A percentile compares a stretch with the other conserved stretches of the same genome.
phyloP scores from a whole-genome alignment of 1,284 basidiomycete genomes.

The Ganoderma boninense region DNA sequence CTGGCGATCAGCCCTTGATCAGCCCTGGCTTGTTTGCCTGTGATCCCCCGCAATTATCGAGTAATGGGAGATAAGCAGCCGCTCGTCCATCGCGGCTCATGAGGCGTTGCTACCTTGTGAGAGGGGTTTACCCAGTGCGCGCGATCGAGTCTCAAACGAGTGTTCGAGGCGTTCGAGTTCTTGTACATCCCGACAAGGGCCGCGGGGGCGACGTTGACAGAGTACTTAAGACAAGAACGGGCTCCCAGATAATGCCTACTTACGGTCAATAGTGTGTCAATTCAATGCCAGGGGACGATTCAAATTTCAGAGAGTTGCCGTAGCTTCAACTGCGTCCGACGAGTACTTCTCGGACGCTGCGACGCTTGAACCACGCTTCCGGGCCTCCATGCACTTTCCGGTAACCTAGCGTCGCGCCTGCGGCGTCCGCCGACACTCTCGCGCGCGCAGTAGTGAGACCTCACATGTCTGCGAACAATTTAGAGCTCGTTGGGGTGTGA shows the following conservation, averaged over 20 bases:
- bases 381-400: slow-evolving; percentile 30
- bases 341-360: background rate
- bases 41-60: slow-evolving; percentile 1
- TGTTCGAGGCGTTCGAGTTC: background rate
- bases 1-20: background rate
- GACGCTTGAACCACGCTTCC: slow-evolving; percentile 9
- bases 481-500: background rate
- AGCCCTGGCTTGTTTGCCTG: background rate
- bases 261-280: background rate
- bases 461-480: background rate
- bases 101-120: background rate
- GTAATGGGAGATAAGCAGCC: background rate
- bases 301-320: background rate
- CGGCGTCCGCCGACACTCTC: slow-evolving; percentile 7
- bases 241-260: background rate
- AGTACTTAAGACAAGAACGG: background rate
- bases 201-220: background rate
- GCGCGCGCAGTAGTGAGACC: background rate
- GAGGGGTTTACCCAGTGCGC: background rate
- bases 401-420: slow-evolving; percentile 18
- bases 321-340: background rate
- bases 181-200: background rate
- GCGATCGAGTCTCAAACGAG: background rate
- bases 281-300: background rate
- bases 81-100: background rate